Conservation (phyloP, 495 filamentous ascomycete species). For the Lasiosphaeria ovina region DNA sequence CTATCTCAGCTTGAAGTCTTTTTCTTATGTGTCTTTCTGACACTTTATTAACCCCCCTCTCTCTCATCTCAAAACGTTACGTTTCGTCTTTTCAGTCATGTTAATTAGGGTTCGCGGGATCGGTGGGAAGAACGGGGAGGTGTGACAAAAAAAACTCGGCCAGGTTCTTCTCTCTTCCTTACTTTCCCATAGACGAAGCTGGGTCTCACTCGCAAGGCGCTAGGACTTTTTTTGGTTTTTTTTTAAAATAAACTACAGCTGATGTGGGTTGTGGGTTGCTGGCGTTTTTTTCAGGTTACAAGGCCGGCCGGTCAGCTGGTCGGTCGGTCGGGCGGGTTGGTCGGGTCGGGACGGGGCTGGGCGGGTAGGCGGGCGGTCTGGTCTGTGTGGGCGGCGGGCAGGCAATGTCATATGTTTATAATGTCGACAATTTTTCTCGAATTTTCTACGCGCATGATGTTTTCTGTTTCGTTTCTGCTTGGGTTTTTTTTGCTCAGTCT, state of each 20-base stretch:
- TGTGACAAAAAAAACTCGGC: neutral
- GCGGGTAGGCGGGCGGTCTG: neutral
- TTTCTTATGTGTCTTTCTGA: no score
- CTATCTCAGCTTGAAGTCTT: no score
- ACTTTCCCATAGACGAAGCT: slow-evolving; percentile 28
- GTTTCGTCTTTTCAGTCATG: no score
- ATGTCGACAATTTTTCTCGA: no score
- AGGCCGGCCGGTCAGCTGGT: neutral
- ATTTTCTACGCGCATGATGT: no score
- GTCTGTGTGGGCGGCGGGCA: neutral
- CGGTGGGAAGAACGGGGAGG: no score
- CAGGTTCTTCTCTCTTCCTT: neutral
- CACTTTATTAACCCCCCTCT: no score
- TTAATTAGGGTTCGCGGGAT: no score
- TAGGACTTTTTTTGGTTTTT: slow-evolving; percentile 9
- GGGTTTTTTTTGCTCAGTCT: slow-evolving; percentile 2
- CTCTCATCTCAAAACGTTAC: no score
- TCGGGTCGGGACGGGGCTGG: neutral
- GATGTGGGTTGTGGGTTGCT: slow-evolving; percentile 30
- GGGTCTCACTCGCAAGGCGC: slow-evolving; percentile 23
- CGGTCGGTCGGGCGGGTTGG: neutral
- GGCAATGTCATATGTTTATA: no score
- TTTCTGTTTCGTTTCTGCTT: no score
- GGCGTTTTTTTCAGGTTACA: slow-evolving; percentile 20
- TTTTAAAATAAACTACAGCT: slow-evolving; percentile 3